Conservation (phyloP, 345 rosid genomes). For the Passiflora organensis region DNA sequence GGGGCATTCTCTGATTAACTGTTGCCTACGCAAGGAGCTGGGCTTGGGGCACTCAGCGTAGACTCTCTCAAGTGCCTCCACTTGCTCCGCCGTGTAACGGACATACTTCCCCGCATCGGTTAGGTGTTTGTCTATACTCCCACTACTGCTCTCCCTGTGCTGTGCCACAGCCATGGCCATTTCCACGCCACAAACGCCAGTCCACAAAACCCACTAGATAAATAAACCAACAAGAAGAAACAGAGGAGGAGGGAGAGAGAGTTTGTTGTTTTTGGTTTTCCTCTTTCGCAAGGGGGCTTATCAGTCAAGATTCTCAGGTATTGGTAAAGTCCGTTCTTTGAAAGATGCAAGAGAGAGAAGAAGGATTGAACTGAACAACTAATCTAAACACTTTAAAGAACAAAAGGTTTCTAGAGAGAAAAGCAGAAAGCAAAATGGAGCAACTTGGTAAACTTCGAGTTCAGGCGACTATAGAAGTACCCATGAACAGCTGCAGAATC, state of each 20-base stretch:
- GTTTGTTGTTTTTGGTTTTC: slow-evolving; percentile 15
- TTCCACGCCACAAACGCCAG: slow-evolving; percentile 29
- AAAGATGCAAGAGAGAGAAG: slow-evolving; percentile 9
- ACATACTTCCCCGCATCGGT: slow-evolving; percentile 86
- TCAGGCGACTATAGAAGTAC: background rate
- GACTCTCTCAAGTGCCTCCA: slow-evolving; percentile 95
- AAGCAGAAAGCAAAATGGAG: slow-evolving; percentile 21
- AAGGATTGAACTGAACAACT: slow-evolving; percentile 9
- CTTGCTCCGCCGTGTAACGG: slow-evolving; percentile 95
- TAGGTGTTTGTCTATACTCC: slow-evolving; percentile 70
- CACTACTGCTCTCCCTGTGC: slow-evolving; percentile 76
- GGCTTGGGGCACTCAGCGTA: slow-evolving; percentile 98
- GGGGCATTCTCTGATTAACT: slow-evolving; percentile 94
- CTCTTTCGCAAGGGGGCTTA: slow-evolving; percentile 10
- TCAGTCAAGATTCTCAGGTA: slow-evolving; percentile 18
- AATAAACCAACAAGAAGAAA: slow-evolving; percentile 4
- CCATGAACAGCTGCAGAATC: background rate
- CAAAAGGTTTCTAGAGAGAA: background rate
- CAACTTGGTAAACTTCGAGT: slow-evolving; percentile 2
- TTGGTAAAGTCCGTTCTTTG: slow-evolving; percentile 42
- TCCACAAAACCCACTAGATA: slow-evolving; percentile 8
- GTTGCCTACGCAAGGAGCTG: slow-evolving; percentile 91
- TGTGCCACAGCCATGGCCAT: slow-evolving; percentile 57
- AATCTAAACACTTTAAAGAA: slow-evolving; percentile 5
- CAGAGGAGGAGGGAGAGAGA: background rate